Evolutionary conservation across 1,284 basidiomycete species (phyloP), one percentile per base, ranked within the genome.

Genomic region (Fomitopsis schrenkii): DNA sequence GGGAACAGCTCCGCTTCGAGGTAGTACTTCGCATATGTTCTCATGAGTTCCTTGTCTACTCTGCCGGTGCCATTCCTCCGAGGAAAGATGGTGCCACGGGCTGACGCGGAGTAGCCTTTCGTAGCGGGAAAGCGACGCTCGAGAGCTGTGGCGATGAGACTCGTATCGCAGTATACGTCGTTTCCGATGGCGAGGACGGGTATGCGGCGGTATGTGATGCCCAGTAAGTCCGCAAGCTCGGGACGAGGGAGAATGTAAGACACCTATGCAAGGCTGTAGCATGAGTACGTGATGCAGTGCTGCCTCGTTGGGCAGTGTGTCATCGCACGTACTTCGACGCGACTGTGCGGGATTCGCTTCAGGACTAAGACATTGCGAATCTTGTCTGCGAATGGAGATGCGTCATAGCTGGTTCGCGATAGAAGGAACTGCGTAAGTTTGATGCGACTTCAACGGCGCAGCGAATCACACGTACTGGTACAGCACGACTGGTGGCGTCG

Each of bases 131-230:
- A 86, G 17, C 77, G 78, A 19, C 78, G 76, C 65, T 85, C 82
- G 17, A 85, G 74, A 3, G 71, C 75, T 36, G 76, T 71, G 14
- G 75, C 75, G 58, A 83, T 83, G 63, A 83, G 70, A 58, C 77
- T 81, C 22, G 80, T 81, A 70, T 84, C 83, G 64, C 80, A 81
- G 67, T 82, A 83, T 1, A 84, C 75, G 64, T 85, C 83, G 62
- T 81, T 82, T 5, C 83, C 83, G 56, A 85, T 82, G 17, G 83
- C 80, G 2, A 84, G 74, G n/a, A 85, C 74, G 15, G 83, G 83
- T 33, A 85, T 83, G 30, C 81, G 77, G 17, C 83, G 80, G 68
- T 85, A 85, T 41, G 71, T 70, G 17, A 85, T 71, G 12, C 83
- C 83, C 15, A 85, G 72, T 1, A 78, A 66, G 22, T 79, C 77